Evolutionary conservation across 2,329 filamentous ascomycete species (phyloP).

Genomic region (Cladosporium velox): DNA sequence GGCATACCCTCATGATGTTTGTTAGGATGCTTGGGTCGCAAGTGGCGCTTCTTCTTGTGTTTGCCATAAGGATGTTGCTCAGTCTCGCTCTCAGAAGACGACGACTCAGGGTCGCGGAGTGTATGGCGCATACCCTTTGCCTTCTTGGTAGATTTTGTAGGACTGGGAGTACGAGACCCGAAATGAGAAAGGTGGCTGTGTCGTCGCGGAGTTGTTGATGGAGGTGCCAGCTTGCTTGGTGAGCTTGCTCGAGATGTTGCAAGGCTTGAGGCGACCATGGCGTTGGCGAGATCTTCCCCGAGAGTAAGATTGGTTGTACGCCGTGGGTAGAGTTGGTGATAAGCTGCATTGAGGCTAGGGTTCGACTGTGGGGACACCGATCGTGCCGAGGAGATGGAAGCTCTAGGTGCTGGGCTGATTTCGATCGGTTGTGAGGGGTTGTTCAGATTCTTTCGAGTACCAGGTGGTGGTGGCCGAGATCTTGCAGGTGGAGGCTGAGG

Average conservation of each 20-base stretch:
- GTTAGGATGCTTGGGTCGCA: constrained; percentile 60
- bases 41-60: constrained; percentile 60
- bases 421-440: constrained; percentile 21
- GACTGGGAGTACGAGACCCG: constrained; percentile 43
- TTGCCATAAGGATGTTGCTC: constrained; percentile 50
- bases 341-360: constrained; percentile 37
- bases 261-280: constrained; percentile 73
- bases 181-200: constrained; percentile 8
- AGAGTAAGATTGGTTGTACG: constrained; percentile 53
- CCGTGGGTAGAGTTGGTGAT: constrained; percentile 38
- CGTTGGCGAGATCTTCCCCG: constrained; percentile 68
- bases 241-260: constrained; percentile 55
- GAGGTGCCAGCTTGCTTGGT: constrained; percentile 42
- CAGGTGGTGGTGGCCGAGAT: not conserved
- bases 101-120: constrained; percentile 56
- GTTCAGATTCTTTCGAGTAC: not conserved
- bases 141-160: constrained; percentile 25
- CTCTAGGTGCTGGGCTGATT: constrained; percentile 22
- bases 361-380: constrained; percentile 30
- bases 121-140: constrained; percentile 63
- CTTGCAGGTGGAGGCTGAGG: constrained; percentile 11
- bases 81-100: constrained; percentile 42
- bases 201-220: constrained; percentile 30
- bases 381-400: not conserved
- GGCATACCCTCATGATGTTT: constrained; percentile 67